These are phyloP conservation scores for Whalleya microplaca DNA, from an alignment of 2,329 filamentous ascomycete species.

Conservation along the genomic window DNA sequence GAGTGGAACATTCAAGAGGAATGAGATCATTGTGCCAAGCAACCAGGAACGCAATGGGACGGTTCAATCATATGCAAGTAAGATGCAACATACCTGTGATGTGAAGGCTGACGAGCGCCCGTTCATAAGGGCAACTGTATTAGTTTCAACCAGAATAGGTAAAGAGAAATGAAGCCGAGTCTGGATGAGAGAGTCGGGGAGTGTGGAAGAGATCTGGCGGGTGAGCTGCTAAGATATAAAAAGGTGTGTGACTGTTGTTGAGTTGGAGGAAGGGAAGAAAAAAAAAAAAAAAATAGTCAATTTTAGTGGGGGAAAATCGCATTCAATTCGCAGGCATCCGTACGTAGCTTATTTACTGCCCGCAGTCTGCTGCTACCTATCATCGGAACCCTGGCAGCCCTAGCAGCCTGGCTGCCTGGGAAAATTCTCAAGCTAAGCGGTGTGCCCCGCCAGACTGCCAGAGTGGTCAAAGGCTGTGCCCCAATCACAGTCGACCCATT, in stretches of 20 bases:
- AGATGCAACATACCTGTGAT: slow-evolving; percentile 82
- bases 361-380: too few species aligned
- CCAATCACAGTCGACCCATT: slow-evolving; percentile 18
- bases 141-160: slow-evolving; percentile 26
- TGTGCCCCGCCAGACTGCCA: background rate
- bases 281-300: slow-evolving; percentile 16
- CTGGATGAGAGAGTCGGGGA: slow-evolving; percentile 14
- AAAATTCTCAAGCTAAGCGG: slow-evolving; percentile 13
- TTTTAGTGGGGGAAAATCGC: slow-evolving; percentile 20
- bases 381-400: too few species aligned
- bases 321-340: too few species aligned
- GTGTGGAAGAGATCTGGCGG: slow-evolving; percentile 9
- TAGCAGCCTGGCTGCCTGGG: too few species aligned
- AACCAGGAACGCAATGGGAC: background rate
- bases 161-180: slow-evolving; percentile 21
- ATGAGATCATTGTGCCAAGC: slow-evolving; percentile 28
- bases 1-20: slow-evolving; percentile 9
- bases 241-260: slow-evolving; percentile 5
- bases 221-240: slow-evolving; percentile 6
- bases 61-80: too few species aligned
- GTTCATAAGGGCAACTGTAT: slow-evolving; percentile 77
- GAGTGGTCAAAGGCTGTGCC: too few species aligned
- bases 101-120: slow-evolving; percentile 83
- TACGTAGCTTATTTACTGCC: too few species aligned
- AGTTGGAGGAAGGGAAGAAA: slow-evolving; percentile 6